Conservation (phyloP, 331 rosid species). For the Malus hybrid region DNA sequence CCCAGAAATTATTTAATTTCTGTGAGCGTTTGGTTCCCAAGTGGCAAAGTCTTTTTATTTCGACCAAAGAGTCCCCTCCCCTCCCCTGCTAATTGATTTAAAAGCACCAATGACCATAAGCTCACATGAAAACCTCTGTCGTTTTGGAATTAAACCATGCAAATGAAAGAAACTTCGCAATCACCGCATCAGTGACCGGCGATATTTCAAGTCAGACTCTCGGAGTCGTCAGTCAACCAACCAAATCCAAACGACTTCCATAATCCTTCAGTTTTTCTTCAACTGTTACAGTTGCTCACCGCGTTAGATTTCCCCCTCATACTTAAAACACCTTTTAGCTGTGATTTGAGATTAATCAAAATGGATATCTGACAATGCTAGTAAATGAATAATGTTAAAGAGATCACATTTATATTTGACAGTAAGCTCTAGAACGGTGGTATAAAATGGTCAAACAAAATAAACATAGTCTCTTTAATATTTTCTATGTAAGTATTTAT, state of each 20-base stretch:
- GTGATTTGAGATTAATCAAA: too few species aligned
- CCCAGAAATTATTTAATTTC: not conserved
- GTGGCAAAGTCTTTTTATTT: not conserved
- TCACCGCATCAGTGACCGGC: constrained; percentile 14
- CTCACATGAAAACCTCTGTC: not conserved
- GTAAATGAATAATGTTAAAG: too few species aligned
- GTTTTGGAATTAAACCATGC: not conserved
- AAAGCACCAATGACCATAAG: not conserved
- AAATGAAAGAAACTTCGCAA: constrained; percentile 6
- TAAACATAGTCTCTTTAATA: too few species aligned
- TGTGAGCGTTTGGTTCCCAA: not conserved
- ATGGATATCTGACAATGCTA: too few species aligned
- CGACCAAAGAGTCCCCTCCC: not conserved
- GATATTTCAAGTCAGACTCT: not conserved
- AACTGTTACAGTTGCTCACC: not conserved
- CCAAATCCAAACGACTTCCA: not conserved
- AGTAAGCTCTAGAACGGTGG: too few species aligned
- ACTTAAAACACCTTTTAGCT: constrained; percentile 6
- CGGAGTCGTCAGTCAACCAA: constrained; percentile 14
- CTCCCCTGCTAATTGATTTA: not conserved
- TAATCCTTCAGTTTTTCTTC: not conserved
- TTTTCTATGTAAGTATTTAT: too few species aligned
- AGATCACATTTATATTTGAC: too few species aligned
- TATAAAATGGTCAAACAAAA: too few species aligned
- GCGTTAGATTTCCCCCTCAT: not conserved